A percentile compares a stretch with the other conserved stretches of the same genome.
phyloP scores from a whole-genome alignment of 345 rosid species.

The Arabis hirsuta region DNA sequence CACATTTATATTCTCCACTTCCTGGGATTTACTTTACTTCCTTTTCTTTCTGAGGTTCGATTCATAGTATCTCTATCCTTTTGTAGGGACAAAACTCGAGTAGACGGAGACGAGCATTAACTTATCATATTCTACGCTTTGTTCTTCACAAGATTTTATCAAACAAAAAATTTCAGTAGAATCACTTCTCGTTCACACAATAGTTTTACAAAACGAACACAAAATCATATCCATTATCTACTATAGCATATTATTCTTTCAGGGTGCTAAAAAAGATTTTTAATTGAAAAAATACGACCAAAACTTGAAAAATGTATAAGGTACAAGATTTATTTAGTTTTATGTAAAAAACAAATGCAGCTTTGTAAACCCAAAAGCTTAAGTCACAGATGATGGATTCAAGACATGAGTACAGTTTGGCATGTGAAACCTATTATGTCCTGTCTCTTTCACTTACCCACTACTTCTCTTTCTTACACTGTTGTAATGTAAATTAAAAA shows the following conservation, averaged over 20 bases:
- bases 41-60: not conserved
- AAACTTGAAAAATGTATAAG: not conserved
- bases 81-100: constrained; percentile 20
- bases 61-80: constrained; percentile 6
- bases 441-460: constrained; percentile 43
- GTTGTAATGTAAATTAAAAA: not conserved
- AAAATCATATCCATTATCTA: not conserved
- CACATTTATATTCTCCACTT: constrained; percentile 36
- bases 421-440: constrained; percentile 42
- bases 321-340: constrained; percentile 8
- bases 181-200: constrained; percentile 7
- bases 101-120: constrained; percentile 42
- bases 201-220: constrained; percentile 2
- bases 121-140: constrained; percentile 38
- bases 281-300: not conserved
- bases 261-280: not conserved
- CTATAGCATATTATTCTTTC: constrained; percentile 17
- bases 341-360: constrained; percentile 27
- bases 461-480: constrained; percentile 34
- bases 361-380: constrained; percentile 18
- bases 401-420: constrained; percentile 32
- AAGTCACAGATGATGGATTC: constrained; percentile 32
- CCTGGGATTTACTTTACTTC: not conserved
- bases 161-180: not conserved
- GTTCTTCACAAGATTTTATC: constrained; percentile 16